These are phyloP conservation scores for Phytophthora agathidicida DNA, from an alignment of 352 stramenopile genomes.

Conservation along the genomic window DNA sequence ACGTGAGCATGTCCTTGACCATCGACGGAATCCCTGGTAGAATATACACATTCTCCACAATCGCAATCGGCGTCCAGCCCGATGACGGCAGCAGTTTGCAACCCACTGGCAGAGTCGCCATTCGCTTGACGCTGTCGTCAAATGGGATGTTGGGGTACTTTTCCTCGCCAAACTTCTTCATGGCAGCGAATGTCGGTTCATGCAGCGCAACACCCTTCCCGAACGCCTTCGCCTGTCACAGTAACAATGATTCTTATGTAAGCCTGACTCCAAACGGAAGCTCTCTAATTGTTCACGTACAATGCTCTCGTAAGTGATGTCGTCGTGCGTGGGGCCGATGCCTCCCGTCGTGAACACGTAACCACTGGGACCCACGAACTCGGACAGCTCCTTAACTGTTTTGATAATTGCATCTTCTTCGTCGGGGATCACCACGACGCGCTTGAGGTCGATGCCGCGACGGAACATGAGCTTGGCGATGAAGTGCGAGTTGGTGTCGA, in stretches of 20 bases:
- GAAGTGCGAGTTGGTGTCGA: constrained; percentile 89
- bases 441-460: constrained; percentile 78
- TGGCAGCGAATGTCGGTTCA: constrained; percentile 59
- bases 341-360: constrained; percentile 88
- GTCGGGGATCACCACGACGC: constrained; percentile 81
- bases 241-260: neutral
- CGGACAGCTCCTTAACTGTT: constrained; percentile 77
- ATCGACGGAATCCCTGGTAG: constrained; percentile 78
- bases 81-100: constrained; percentile 58
- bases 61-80: constrained; percentile 70
- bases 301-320: constrained; percentile 89
- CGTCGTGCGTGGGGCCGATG: constrained; percentile 86
- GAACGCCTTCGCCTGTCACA: constrained; percentile 65
- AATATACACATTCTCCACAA: constrained; percentile 84
- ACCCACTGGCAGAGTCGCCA: constrained; percentile 55
- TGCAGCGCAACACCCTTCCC: constrained; percentile 63
- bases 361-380: constrained; percentile 68
- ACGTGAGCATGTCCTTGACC: constrained; percentile 78
- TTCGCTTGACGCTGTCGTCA: constrained; percentile 77
- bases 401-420: constrained; percentile 75
- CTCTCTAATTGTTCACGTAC: too few relatives aligned
- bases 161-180: constrained; percentile 60
- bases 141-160: constrained; percentile 58
- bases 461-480: constrained; percentile 84
- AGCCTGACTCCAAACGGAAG: neutral